Conservation (phyloP, 306 rosid genomes). For the Vigna angularis region DNA sequence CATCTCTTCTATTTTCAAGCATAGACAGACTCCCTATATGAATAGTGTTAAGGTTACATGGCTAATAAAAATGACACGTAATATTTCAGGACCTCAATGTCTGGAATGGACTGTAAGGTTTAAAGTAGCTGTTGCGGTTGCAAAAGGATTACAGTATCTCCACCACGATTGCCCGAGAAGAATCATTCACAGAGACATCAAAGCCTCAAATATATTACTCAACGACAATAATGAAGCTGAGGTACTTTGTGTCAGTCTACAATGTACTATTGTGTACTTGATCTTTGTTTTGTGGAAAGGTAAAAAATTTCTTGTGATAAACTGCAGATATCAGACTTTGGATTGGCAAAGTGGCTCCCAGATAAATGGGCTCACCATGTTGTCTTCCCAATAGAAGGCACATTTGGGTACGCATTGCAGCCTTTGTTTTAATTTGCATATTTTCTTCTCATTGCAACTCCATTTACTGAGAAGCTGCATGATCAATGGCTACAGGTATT, state of each 20-base stretch:
- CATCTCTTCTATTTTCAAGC: neutral
- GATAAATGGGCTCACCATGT: constrained; percentile 90
- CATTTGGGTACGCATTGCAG: constrained; percentile 70
- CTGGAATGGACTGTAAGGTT: constrained; percentile 74
- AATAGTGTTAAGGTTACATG: neutral
- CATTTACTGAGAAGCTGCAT: constrained; percentile 13
- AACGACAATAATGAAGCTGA: constrained; percentile 60
- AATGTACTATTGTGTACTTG: constrained; percentile 1
- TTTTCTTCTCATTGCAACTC: neutral
- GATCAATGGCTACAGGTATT: constrained; percentile 57
- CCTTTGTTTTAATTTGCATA: neutral
- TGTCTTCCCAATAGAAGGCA: constrained; percentile 90
- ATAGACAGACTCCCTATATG: neutral
- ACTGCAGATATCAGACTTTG: constrained; percentile 85
- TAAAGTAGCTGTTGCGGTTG: constrained; percentile 77
- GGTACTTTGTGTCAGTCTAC: constrained; percentile 45
- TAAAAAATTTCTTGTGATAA: neutral
- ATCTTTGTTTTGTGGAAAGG: neutral
- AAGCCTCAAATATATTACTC: constrained; percentile 82
- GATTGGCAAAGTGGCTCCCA: constrained; percentile 93
- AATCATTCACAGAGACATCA: constrained; percentile 88
- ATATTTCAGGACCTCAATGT: constrained; percentile 55
- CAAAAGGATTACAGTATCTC: constrained; percentile 77
- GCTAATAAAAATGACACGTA: constrained; percentile 33
- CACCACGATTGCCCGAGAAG: constrained; percentile 89